phyloP scores from a whole-genome alignment of 805 yeast species.

The Candida andamanensis region DNA sequence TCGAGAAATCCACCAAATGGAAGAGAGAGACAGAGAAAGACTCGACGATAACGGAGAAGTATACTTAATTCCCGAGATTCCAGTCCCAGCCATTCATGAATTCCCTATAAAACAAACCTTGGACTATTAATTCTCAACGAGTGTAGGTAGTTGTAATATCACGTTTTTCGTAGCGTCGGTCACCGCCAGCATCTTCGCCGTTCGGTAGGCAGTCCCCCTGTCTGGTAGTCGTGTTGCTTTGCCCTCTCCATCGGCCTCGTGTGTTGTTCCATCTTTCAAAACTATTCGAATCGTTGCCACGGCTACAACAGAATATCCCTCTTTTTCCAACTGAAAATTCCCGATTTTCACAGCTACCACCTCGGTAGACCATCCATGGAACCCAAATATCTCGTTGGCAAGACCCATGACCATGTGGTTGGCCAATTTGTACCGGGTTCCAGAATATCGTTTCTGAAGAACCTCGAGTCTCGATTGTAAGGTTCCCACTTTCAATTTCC shows the following conservation, averaged over 20 bases:
- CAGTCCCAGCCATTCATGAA: constrained; percentile 59
- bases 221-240: constrained; percentile 26
- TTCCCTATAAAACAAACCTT: constrained; percentile 56
- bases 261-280: constrained; percentile 41
- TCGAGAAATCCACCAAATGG: constrained; percentile 72
- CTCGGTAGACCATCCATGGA: constrained; percentile 52
- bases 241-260: constrained; percentile 37
- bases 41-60: constrained; percentile 83
- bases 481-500: constrained; percentile 41
- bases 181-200: constrained; percentile 44
- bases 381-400: constrained; percentile 52
- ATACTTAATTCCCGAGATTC: constrained; percentile 71
- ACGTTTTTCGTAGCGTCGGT: constrained; percentile 43
- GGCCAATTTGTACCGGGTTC: constrained; percentile 7
- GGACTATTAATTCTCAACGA: constrained; percentile 43
- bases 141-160: constrained; percentile 15
- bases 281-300: constrained; percentile 29
- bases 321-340: not conserved
- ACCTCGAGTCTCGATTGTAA: constrained; percentile 44
- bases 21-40: constrained; percentile 84
- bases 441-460: constrained; percentile 16
- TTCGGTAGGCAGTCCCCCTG: constrained; percentile 29
- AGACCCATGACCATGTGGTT: constrained; percentile 23
- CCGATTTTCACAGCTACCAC: constrained; percentile 21
- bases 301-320: constrained; percentile 17